phyloP scores from a whole-genome alignment of 1,284 basidiomycete species.

The Inonotus obliquus region DNA sequence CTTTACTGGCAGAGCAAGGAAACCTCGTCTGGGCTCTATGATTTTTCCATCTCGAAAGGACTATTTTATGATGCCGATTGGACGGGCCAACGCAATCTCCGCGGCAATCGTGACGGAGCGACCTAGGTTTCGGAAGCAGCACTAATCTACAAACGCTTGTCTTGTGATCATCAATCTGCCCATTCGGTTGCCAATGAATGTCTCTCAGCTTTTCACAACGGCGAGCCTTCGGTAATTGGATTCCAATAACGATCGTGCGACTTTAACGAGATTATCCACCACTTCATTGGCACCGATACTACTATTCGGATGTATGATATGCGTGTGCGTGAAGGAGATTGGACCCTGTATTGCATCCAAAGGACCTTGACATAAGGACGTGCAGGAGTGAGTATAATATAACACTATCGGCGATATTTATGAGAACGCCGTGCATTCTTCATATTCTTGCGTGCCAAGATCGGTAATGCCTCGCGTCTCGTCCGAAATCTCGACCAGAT shows the following conservation, averaged over 20 bases:
- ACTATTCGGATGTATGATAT: background rate
- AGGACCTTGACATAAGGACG: background rate
- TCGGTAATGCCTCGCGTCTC: background rate
- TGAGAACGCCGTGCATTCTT: background rate
- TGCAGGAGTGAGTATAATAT: background rate
- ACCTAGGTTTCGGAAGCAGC: background rate
- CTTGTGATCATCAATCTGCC: background rate
- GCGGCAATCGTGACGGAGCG: constrained; percentile 2
- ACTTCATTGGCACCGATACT: background rate
- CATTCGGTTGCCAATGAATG: background rate
- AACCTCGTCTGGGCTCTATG: background rate
- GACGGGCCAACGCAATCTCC: constrained; percentile 6
- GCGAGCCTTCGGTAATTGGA: background rate
- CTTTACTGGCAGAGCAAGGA: background rate
- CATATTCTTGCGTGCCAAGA: background rate
- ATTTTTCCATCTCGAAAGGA: too few species aligned
- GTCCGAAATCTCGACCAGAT: too few species aligned
- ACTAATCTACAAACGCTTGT: background rate
- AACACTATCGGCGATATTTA: background rate
- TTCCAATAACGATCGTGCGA: background rate
- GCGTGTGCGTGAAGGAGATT: background rate
- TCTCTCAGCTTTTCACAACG: background rate
- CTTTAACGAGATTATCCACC: background rate
- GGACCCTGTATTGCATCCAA: background rate
- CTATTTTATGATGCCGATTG: background rate